Evolutionary conservation across 1,284 basidiomycete genomes (phyloP).

Genomic region (Trametes pubescens): DNA sequence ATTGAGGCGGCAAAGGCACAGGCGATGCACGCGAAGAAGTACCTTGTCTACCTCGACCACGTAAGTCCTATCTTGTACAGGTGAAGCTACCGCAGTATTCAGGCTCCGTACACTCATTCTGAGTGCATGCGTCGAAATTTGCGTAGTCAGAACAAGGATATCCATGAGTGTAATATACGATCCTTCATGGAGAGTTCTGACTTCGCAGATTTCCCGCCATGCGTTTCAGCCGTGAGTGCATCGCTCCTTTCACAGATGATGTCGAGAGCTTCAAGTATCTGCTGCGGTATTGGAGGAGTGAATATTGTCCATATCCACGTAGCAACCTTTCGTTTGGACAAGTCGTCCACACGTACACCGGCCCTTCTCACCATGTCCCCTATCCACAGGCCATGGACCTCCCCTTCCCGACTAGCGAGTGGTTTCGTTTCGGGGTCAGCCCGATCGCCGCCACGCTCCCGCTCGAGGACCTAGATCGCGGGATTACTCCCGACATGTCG

Average conservation of each 20-base stretch:
- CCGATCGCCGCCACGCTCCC: slow-evolving; percentile 6
- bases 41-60: slow-evolving; percentile 15
- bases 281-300: neutral
- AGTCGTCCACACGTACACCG: neutral
- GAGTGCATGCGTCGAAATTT: too few species aligned
- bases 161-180: too few species aligned
- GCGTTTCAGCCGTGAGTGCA: too few species aligned
- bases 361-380: neutral
- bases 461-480: slow-evolving; percentile 1
- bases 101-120: neutral
- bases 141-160: too few species aligned
- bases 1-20: neutral
- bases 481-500: slow-evolving; percentile 18
- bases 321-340: neutral
- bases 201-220: too few species aligned
- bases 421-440: slow-evolving; percentile 15
- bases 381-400: slow-evolving; percentile 13
- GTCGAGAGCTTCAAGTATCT: neutral
- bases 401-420: slow-evolving; percentile 13
- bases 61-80: slow-evolving; percentile 5
- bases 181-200: too few species aligned
- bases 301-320: neutral
- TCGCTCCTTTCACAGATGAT: too few species aligned
- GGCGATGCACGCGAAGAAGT: slow-evolving; percentile 13
- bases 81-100: neutral